phyloP scores from a whole-genome alignment of 805 yeast species.

The Pichia paraexigua region DNA sequence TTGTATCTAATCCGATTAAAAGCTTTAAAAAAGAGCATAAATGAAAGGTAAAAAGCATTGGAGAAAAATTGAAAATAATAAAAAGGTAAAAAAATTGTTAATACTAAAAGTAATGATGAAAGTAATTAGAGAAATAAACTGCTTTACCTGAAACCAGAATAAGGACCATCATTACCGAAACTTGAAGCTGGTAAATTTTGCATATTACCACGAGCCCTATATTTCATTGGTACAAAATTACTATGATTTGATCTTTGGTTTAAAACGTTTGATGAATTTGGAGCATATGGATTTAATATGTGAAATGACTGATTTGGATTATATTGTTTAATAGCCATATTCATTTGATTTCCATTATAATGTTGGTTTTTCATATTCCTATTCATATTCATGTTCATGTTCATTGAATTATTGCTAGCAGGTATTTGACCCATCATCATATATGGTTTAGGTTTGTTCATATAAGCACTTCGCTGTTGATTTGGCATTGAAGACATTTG shows the following conservation, averaged over 20 bases:
- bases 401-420: neutral
- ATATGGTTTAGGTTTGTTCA: constrained; percentile 8
- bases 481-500: constrained; percentile 3
- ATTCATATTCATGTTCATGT: neutral
- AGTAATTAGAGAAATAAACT: too few species aligned
- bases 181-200: constrained; percentile 18
- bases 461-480: neutral
- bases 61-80: neutral
- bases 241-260: constrained; percentile 7
- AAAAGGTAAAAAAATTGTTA: neutral
- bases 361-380: neutral
- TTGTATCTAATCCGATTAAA: neutral
- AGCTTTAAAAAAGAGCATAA: neutral
- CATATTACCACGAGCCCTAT: constrained; percentile 14
- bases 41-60: neutral
- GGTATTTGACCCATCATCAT: constrained; percentile 6
- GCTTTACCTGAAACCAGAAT: constrained; percentile 23
- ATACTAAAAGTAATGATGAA: too few species aligned
- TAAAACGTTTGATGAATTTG: neutral
- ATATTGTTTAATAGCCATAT: constrained; percentile 15
- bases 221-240: constrained; percentile 11
- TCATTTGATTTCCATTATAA: neutral
- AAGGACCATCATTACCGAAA: constrained; percentile 33
- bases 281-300: constrained; percentile 5
- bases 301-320: constrained; percentile 8